Evolutionary conservation across 371 early-diverging fungal species (phyloP), one percentile per base, ranked within the genome.

Genomic region (Syncephalastrum racemosum): DNA sequence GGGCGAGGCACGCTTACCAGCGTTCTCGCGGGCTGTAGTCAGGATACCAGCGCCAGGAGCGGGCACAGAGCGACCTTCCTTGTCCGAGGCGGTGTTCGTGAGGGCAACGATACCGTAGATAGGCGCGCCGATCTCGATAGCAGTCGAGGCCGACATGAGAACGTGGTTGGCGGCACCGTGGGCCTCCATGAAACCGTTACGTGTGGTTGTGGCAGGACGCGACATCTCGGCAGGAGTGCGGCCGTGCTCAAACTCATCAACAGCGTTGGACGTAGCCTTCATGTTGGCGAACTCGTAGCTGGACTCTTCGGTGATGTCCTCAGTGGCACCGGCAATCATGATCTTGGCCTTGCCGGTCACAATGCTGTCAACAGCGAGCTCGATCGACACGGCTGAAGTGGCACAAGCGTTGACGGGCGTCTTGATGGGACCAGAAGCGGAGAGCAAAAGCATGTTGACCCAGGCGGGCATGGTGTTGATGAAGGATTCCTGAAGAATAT

Each of bases 391-490:
- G 60, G 91, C 92, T 52, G 95, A 91, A 5, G 96, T 96, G 15
- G 95, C 96, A 69, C 96, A 97, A 42, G 96, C 96, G 57, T 95
- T 93, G 50, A 92, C 94, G 7, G 96, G 95, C 4, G 95, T 91
- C 85, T 94, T 94, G 79, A 97, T 94, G n/a, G 96, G 96, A 47
- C 98, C 98, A 5, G 95, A 90, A 0, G 95, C 86, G 15, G 96
- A 95, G 16, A 97, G 79, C 54, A 97, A 75, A 62, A 97, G 84
- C 91, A 96, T 84, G 84, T 97, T 97, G 70, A 96, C 82, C 98
- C 98, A 97, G 49, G 95, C 97, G 47, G 95, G 87, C 86, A 95
- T 96, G 54, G 95, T 95, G 82, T 93, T 95, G 78, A 94, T 94
- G 83, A 96, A 95, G 44, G 89, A 88, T 77, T 96, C 97, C 71